phyloP scores from a whole-genome alignment of 352 stramenopile species.

The Aphanomyces euteiches region DNA sequence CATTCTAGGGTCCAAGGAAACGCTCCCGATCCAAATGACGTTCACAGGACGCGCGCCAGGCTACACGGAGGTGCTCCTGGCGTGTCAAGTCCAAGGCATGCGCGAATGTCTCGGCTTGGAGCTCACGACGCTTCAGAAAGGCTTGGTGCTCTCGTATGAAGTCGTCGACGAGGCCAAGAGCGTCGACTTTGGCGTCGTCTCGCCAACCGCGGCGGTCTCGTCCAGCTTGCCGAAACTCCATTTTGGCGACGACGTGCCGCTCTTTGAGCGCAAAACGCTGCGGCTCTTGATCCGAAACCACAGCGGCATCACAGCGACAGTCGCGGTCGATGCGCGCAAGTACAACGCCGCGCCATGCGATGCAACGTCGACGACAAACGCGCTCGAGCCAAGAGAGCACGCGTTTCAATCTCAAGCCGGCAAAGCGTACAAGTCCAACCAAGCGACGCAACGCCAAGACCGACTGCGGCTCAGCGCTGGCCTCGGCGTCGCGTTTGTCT shows the following conservation, averaged over 20 bases:
- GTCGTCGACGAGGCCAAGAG: slow-evolving; percentile 32
- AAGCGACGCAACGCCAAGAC: slow-evolving; percentile 46
- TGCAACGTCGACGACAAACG: slow-evolving; percentile 38
- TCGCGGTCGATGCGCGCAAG: slow-evolving; percentile 60
- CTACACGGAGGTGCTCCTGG: slow-evolving; percentile 54
- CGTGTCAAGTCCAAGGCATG: slow-evolving; percentile 60
- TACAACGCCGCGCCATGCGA: slow-evolving; percentile 35
- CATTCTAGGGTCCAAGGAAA: slow-evolving; percentile 59
- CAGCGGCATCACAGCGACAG: slow-evolving; percentile 62
- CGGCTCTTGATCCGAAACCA: slow-evolving; percentile 67
- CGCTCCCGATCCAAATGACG: slow-evolving; percentile 41
- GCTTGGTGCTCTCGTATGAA: slow-evolving; percentile 75
- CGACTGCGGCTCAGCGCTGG: slow-evolving; percentile 44
- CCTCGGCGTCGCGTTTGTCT: slow-evolving; percentile 55
- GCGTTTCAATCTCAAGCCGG: slow-evolving; percentile 58
- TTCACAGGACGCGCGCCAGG: slow-evolving; percentile 55
- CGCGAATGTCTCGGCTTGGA: slow-evolving; percentile 58
- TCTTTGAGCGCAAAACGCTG: slow-evolving; percentile 51
- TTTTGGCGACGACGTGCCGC: slow-evolving; percentile 59
- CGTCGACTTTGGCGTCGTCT: slow-evolving; percentile 39
- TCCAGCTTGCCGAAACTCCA: slow-evolving; percentile 44
- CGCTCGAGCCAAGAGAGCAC: slow-evolving; percentile 40
- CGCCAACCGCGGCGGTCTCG: slow-evolving; percentile 41
- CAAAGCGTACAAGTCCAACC: slow-evolving; percentile 42
- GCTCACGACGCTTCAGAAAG: slow-evolving; percentile 61